phyloP scores from a whole-genome alignment of 2,329 filamentous ascomycete genomes.

The Coniella vitis region DNA sequence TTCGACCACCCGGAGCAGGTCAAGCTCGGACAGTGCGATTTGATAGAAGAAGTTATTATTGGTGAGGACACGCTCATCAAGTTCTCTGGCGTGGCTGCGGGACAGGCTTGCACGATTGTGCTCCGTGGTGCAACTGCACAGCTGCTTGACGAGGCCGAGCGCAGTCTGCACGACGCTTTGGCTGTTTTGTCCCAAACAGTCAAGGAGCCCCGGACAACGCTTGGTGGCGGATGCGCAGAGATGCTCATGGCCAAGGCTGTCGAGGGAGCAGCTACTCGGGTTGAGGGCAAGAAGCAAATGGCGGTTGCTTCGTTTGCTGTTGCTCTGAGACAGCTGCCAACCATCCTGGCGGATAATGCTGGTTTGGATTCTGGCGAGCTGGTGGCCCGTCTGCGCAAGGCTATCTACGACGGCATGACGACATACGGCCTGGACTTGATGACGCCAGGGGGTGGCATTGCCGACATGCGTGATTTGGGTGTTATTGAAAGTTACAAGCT shows the following conservation, averaged over 20 bases:
- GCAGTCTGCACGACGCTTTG: constrained; percentile 90
- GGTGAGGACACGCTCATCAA: constrained; percentile 96
- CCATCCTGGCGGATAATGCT: constrained; percentile 94
- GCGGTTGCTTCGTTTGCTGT: constrained; percentile 86
- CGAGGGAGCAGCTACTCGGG: constrained; percentile 84
- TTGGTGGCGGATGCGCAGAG: constrained; percentile 93
- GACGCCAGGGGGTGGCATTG: constrained; percentile 83
- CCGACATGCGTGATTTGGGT: constrained; percentile 91
- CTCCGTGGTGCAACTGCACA: constrained; percentile 94
- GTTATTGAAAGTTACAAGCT: constrained; percentile 98
- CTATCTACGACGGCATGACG: constrained; percentile 89
- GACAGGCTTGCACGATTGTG: constrained; percentile 92
- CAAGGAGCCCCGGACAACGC: constrained; percentile 84
- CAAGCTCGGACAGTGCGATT: constrained; percentile 88
- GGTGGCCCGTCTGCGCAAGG: constrained; percentile 83
- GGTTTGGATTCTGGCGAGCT: constrained; percentile 93
- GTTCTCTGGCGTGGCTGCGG: constrained; percentile 92
- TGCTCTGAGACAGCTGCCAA: constrained; percentile 87
- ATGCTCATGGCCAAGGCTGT: constrained; percentile 99
- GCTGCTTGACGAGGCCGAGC: constrained; percentile 92
- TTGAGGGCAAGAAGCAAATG: constrained; percentile 93
- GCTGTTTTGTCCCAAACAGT: constrained; percentile 96
- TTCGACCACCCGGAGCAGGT: constrained; percentile 98
- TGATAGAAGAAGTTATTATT: constrained; percentile 97
- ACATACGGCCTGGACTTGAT: constrained; percentile 86